These are phyloP conservation scores for Fusarium pseudonygamai DNA, from an alignment of 2,329 filamentous ascomycete species.

Conservation along the genomic window DNA sequence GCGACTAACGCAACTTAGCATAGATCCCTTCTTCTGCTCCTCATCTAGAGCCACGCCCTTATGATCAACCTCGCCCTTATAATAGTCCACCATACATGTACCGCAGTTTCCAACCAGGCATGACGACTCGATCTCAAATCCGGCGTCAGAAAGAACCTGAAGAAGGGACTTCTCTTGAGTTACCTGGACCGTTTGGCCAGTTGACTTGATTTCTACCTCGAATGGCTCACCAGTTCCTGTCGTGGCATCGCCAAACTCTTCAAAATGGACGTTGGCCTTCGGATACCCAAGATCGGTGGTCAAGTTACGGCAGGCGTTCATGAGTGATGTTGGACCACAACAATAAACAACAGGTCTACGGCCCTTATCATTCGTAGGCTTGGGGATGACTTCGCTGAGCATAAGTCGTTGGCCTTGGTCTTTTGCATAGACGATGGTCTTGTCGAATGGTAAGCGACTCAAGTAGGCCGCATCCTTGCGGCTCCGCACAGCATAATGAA, in stretches of 20 bases:
- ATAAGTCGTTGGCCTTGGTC: background rate
- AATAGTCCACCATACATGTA: slow-evolving; percentile 25
- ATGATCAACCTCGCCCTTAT: slow-evolving; percentile 20
- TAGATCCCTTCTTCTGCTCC: slow-evolving; percentile 17
- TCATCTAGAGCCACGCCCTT: slow-evolving; percentile 25
- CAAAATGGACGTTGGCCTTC: background rate
- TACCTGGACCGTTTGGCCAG: background rate
- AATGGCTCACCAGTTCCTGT: slow-evolving; percentile 26
- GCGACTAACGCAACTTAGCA: slow-evolving; percentile 28
- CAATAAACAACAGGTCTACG: background rate
- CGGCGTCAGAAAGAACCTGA: slow-evolving; percentile 19
- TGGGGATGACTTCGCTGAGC: background rate
- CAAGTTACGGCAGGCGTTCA: background rate
- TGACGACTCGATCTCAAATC: slow-evolving; percentile 24
- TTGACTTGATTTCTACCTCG: slow-evolving; percentile 13
- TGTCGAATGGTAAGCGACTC: background rate
- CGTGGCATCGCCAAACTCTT: slow-evolving; percentile 19
- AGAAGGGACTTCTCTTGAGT: slow-evolving; percentile 18
- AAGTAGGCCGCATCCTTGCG: slow-evolving; percentile 7
- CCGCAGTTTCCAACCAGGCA: slow-evolving; percentile 29
- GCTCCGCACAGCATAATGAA: slow-evolving; percentile 24
- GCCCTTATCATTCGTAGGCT: background rate
- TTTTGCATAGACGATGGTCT: slow-evolving; percentile 14
- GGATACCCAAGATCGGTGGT: background rate
- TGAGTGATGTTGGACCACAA: slow-evolving; percentile 8